Evolutionary conservation across 768 basidiomycete species (phyloP), one percentile per base, ranked within the genome.

Genomic region (Pulveroboletus sp.): DNA sequence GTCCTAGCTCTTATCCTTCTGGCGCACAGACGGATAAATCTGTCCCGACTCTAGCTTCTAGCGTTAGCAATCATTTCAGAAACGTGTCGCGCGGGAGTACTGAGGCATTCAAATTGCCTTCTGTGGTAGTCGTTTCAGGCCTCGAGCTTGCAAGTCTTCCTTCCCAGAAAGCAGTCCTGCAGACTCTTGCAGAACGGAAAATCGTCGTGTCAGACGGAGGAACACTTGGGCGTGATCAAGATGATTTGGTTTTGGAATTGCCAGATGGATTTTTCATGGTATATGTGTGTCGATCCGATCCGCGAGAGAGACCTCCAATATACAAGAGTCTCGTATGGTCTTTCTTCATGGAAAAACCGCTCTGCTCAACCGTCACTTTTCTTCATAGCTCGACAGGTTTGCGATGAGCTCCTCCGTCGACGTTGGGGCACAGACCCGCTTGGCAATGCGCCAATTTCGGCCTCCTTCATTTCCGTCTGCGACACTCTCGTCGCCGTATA

Each of bases 201-300:
- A 65, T 89, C 9, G 57, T 76, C 11, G 58, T 86, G 28, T 66
- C 65, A 8, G 59, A 61, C 21, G 51, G 48, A 8, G 52, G 54
- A 26, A 43, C 47, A 39, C 49, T 52, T 35, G 54, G 57, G 6
- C 49, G 51, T 27, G 61, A 65, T 26, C 62, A 66, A 24, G 68
- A 70, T 18, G 63, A 51, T 8, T 45, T 59, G 11, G 59, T 69
- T 27, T 57, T 65, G 9, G 69, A 71, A 35, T 58, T 67, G 17
- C 87, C 89, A 3, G 75, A 82, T 10, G 78, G 75, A 1, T 93
- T 92, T 60, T 72, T 91, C 32, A 66, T 83, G 51, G 75, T 92
- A 1, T 90, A 83, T 57, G 80, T 93, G 10, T 89, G 86, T 65
- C 76, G 80, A 9, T 70, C 75, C 54, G 80, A 87, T 64, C 67